These are phyloP conservation scores for Colletotrichum higginsianum DNA, from an alignment of 2,329 filamentous ascomycete species.

Conservation along the genomic window DNA sequence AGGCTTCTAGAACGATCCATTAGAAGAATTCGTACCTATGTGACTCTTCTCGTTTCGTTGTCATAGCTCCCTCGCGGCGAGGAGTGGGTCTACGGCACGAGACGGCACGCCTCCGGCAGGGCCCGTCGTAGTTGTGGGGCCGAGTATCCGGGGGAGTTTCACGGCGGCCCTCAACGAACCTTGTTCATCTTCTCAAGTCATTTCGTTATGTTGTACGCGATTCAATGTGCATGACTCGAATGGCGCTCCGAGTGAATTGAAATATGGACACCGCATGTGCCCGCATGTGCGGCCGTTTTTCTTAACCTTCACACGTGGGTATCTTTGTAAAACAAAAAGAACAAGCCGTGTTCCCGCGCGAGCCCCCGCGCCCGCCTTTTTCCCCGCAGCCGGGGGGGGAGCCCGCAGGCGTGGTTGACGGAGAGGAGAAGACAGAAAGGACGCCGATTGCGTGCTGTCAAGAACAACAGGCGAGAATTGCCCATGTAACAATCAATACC, in stretches of 20 bases:
- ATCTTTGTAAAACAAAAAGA: no score
- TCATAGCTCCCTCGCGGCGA: neutral
- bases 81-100: neutral
- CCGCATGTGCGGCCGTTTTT: no score
- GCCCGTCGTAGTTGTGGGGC: neutral
- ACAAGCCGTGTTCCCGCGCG: neutral
- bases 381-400: neutral
- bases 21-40: no score
- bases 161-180: neutral
- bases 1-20: no score
- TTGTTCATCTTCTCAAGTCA: neutral
- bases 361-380: neutral
- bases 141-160: neutral
- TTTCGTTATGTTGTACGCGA: no score
- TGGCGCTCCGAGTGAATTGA: no score
- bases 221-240: no score
- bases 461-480: neutral
- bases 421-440: neutral
- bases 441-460: neutral
- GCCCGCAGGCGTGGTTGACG: neutral
- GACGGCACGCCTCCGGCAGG: neutral
- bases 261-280: no score
- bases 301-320: no score
- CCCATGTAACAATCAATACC: no score
- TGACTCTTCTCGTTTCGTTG: no score